Conservation (phyloP, 2,329 filamentous ascomycete genomes). For the Escovopsis sp. region DNA sequence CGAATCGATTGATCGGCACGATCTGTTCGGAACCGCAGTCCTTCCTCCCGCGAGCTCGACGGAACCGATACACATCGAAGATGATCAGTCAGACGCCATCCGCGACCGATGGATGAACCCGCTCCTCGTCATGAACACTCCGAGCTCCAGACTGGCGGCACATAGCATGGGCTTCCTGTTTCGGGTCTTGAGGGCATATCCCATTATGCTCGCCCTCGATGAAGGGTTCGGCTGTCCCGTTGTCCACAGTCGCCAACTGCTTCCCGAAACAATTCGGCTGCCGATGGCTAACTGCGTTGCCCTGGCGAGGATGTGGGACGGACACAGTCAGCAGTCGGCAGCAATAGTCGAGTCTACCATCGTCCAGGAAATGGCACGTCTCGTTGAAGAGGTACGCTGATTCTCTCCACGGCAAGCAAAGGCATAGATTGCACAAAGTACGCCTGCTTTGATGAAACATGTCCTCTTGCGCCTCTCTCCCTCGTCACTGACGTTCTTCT, state of each 20-base stretch:
- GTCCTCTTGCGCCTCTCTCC: neutral
- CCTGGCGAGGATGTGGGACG: neutral
- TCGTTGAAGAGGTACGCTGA: neutral
- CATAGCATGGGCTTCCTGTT: neutral
- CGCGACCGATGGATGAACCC: neutral
- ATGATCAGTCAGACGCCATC: neutral
- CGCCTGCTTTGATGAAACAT: neutral
- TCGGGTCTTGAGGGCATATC: neutral
- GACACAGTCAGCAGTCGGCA: neutral
- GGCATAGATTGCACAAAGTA: too few species aligned
- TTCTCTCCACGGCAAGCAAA: too few species aligned
- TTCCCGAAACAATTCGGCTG: neutral
- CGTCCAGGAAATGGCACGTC: neutral
- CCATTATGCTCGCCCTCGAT: neutral
- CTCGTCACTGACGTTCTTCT: neutral
- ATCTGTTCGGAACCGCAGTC: neutral
- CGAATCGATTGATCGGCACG: neutral
- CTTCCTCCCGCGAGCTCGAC: neutral
- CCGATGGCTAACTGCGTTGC: neutral
- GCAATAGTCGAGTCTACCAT: neutral
- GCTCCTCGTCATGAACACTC: neutral
- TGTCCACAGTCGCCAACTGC: neutral
- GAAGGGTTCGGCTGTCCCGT: neutral
- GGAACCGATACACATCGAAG: neutral
- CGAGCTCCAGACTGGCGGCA: neutral